phyloP scores from a whole-genome alignment of 768 basidiomycete species.

The Piloderma croceum region DNA sequence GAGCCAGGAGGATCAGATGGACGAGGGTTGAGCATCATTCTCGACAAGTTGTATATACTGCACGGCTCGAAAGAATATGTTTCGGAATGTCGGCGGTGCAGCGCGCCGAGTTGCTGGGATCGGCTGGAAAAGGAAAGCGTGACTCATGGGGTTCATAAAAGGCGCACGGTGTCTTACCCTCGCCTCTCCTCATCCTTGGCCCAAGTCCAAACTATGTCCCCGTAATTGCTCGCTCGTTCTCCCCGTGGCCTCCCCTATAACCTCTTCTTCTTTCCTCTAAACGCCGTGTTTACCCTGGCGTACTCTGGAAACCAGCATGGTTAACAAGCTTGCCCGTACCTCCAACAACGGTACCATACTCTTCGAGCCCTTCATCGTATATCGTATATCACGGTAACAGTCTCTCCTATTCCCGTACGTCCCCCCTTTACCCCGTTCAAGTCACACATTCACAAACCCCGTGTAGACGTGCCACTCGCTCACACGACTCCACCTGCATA shows the following conservation, averaged over 20 bases:
- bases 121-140: no score
- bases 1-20: constrained; percentile 74
- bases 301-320: constrained; percentile 49
- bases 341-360: constrained; percentile 83
- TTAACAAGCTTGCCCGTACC: constrained; percentile 75
- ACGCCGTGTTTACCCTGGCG: constrained; percentile 26
- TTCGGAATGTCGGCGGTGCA: no score
- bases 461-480: no score
- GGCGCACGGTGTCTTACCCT: no score
- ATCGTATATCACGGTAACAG: constrained; percentile 70
- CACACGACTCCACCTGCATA: neutral
- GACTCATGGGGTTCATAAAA: no score
- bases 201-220: no score
- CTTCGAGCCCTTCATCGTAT: constrained; percentile 83
- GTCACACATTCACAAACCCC: no score
- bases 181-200: no score
- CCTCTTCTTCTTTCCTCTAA: constrained; percentile 16
- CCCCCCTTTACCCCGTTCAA: constrained; percentile 1
- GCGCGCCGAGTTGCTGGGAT: no score
- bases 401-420: constrained; percentile 22
- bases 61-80: no score
- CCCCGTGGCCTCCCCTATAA: constrained; percentile 11
- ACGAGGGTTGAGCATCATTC: constrained; percentile 76
- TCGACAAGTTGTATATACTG: no score
- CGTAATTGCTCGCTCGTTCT: no score